phyloP scores from a whole-genome alignment of 768 basidiomycete genomes.

The Lentinula sp. region DNA sequence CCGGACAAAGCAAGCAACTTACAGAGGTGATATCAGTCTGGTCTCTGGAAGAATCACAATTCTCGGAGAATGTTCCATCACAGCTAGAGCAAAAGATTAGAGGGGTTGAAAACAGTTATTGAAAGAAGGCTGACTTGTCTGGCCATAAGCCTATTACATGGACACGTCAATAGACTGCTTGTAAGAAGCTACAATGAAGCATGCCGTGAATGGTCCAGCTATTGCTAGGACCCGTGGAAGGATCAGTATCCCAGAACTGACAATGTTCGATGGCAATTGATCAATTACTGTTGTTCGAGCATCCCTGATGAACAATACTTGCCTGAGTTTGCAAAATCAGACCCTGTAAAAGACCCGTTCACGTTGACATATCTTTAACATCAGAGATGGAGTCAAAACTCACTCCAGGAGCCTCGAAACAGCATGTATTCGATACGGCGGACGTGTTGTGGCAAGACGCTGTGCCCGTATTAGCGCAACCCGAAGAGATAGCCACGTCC shows the following conservation, averaged over 20 bases:
- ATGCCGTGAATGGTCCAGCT: constrained; percentile 75
- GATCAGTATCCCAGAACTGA: constrained; percentile 70
- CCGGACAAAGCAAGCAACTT: constrained; percentile 1
- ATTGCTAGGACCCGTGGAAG: constrained; percentile 53
- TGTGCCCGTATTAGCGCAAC: constrained; percentile 45
- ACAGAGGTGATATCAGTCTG: constrained; percentile 40
- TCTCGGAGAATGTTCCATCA: constrained; percentile 33
- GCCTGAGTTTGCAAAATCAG: constrained; percentile 53
- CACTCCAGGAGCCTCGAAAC: constrained; percentile 63
- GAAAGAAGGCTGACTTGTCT: constrained; percentile 37
- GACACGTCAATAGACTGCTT: not conserved
- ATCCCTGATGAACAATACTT: not conserved
- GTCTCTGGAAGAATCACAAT: constrained; percentile 41
- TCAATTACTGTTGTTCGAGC: not conserved
- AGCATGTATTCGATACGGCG: constrained; percentile 43
- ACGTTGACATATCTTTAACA: not conserved
- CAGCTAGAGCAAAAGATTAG: constrained; percentile 35
- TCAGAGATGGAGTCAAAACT: constrained; percentile 14
- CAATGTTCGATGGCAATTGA: not conserved
- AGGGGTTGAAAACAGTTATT: not conserved
- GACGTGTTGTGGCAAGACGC: constrained; percentile 52
- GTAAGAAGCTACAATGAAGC: constrained; percentile 8
- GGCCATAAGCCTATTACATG: constrained; percentile 54
- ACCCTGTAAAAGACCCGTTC: constrained; percentile 36
- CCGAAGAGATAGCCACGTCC: constrained; percentile 28